Evolutionary conservation across 352 stramenopile genomes (phyloP), one percentile per base, ranked within the genome.

Genomic region (Nothophytophthora sp.): DNA sequence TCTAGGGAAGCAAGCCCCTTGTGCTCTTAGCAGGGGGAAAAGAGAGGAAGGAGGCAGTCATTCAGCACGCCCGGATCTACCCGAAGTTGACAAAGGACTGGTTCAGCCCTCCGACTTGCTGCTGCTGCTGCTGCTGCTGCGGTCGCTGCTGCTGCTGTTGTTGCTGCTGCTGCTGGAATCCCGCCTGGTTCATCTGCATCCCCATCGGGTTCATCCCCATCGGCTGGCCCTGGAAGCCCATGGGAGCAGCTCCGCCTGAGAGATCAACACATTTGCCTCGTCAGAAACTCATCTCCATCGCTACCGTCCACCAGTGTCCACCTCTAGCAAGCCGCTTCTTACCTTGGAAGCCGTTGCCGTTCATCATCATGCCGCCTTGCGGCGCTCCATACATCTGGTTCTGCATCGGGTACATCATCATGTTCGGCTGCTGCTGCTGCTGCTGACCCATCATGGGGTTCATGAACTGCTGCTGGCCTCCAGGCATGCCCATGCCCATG

Each of bases 31-130:
- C 37, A 62, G 64, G 36, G 25, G 40, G 33, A 52, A 44, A n/a
- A 39, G 25, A 55, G 45, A 62, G 77, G 50, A 81, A 81, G 55
- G 77, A 81, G 16, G 70, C 67, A 54, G 76, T 81, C 35, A 62
- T 46, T 74, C 69, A 35, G 49, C 54, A 20, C 56, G 44, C 39
- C n/a, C 59, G 37, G 34, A 44, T 55, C 47, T 63, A 70, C 28
- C 71, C 73, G 30, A 92, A 75, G 66, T 89, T 90, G 35, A 89
- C 71, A 44, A 92, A 92, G n/a, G 81, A 63, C 57, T 92, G 77
- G 67, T 76, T 88, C 40, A 90, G 55, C 33, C 81, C 75, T 5
- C 68, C 65, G 36, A 69, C 40, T 56, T 77, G 64, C 35, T 55
- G 60, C 23, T 79, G 76, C 22, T 71, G 73, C 12, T 56, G 68